These are phyloP conservation scores for Puccinia coronata DNA, from an alignment of 1,284 basidiomycete genomes.

Conservation along the genomic window DNA sequence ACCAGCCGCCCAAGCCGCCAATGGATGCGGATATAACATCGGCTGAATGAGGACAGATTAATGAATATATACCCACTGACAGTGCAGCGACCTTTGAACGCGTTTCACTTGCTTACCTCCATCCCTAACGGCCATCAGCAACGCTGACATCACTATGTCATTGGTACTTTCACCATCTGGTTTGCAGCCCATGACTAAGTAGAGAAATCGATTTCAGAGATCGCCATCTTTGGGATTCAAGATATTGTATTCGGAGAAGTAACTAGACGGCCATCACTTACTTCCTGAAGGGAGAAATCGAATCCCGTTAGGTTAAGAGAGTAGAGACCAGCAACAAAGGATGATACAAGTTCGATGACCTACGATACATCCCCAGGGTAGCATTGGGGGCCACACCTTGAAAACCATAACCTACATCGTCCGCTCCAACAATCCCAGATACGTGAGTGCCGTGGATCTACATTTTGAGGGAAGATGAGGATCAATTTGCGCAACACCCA, in stretches of 20 bases:
- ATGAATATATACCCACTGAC: not conserved
- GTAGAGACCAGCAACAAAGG: too few relatives aligned
- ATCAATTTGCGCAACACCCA: not conserved
- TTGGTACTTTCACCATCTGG: not conserved
- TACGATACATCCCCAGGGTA: conserved; percentile 41
- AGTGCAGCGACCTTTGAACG: not conserved
- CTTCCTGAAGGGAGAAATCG: not conserved
- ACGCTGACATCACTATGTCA: conserved; percentile 25
- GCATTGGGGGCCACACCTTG: conserved; percentile 46
- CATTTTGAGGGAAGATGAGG: not conserved
- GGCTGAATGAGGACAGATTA: conserved; percentile 7
- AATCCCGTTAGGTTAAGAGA: not conserved
- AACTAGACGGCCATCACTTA: not conserved
- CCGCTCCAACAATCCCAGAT: conserved; percentile 38
- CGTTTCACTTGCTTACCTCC: conserved; percentile 4
- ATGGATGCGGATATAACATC: conserved; percentile 42
- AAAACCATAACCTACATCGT: conserved; percentile 34
- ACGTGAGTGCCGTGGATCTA: conserved; percentile 47
- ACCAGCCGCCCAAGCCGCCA: conserved; percentile 40
- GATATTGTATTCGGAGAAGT: not conserved
- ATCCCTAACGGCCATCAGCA: conserved; percentile 35
- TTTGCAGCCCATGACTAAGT: conserved; percentile 9
- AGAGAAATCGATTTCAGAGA: not conserved
- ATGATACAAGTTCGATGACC: not conserved
- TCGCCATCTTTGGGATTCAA: not conserved